phyloP scores from a whole-genome alignment of 257 asterid genomes.

The Solanum ossicruentum region DNA sequence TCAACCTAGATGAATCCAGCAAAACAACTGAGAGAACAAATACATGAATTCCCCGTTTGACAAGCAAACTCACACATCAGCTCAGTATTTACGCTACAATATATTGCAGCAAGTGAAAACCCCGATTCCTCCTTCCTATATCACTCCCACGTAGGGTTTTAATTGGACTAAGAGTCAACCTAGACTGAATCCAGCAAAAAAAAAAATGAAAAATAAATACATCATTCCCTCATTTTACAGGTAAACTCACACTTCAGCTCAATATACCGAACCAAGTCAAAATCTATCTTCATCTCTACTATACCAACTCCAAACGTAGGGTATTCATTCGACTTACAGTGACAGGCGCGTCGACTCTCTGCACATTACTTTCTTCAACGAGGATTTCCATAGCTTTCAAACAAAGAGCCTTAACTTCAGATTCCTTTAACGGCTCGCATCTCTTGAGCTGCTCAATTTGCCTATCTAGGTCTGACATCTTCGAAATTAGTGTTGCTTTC shows the following conservation, averaged over 20 bases:
- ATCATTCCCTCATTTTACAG: not conserved
- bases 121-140: not conserved
- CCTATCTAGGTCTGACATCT: slow-evolving; percentile 88
- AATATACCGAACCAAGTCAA: not conserved
- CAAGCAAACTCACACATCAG: not conserved
- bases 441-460: slow-evolving; percentile 90
- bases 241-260: not conserved
- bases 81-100: not conserved
- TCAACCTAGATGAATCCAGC: not conserved
- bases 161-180: slow-evolving; percentile 20
- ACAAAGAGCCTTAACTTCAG: slow-evolving; percentile 79
- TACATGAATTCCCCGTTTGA: not conserved
- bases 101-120: not conserved
- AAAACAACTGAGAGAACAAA: not conserved
- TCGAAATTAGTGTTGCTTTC: not conserved
- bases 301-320: not conserved
- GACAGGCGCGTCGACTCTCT: slow-evolving; percentile 91
- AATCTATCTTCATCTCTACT: not conserved
- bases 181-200: not conserved
- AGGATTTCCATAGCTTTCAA: slow-evolving; percentile 91
- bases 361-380: slow-evolving; percentile 93
- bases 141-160: not conserved
- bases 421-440: slow-evolving; percentile 81
- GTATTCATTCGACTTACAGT: slow-evolving; percentile 31
- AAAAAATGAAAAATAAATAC: not conserved